phyloP scores from a whole-genome alignment of 208 protist species.

The Trypanosoma platydactyli region DNA sequence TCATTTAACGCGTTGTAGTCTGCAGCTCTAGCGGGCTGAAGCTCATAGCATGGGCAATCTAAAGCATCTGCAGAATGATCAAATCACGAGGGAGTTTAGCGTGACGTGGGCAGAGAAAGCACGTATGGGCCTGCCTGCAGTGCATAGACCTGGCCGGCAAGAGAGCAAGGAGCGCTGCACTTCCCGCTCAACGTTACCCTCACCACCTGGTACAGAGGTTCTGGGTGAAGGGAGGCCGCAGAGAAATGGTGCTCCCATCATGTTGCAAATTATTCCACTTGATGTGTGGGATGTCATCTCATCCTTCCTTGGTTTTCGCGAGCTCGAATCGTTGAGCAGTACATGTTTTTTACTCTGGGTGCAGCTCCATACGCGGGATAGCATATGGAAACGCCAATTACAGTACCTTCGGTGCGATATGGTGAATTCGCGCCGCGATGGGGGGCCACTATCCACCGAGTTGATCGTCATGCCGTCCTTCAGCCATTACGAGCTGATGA shows the following conservation, averaged over 20 bases:
- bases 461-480: conserved; percentile 30
- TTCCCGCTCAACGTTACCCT: neutral
- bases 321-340: conserved; percentile 34
- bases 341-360: conserved; percentile 54
- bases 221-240: neutral
- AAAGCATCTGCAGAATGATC: neutral
- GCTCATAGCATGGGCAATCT: no score
- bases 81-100: neutral
- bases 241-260: neutral
- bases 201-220: neutral
- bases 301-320: conserved; percentile 26
- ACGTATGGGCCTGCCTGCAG: neutral
- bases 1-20: no score
- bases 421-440: conserved; percentile 41
- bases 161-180: neutral
- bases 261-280: conserved; percentile 5
- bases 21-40: no score
- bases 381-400: conserved; percentile 70
- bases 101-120: conserved; percentile 25
- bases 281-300: conserved; percentile 29
- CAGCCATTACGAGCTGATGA: conserved; percentile 61
- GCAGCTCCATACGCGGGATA: conserved; percentile 45
- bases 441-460: conserved; percentile 50
- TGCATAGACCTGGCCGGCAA: neutral
- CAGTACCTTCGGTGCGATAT: conserved; percentile 61